A percentile compares a stretch with the other conserved stretches of the same genome.
Evolutionary conservation across 768 basidiomycete species (phyloP).

Genomic region (Cystobasidium onofrii): DNA sequence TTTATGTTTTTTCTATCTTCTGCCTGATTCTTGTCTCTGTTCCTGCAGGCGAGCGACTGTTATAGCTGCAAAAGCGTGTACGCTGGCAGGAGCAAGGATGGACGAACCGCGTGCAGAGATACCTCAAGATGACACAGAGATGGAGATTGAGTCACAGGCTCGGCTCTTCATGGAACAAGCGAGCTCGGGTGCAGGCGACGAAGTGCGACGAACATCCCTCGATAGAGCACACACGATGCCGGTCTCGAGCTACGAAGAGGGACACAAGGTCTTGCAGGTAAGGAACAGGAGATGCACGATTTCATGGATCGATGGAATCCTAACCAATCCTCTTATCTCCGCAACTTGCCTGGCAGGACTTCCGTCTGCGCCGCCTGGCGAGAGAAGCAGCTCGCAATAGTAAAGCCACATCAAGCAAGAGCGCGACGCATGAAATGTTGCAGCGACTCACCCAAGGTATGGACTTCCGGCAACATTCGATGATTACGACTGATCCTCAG

Average conservation of each 20-base stretch:
- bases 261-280: conserved; percentile 9
- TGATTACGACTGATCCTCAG: too few species aligned
- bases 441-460: neutral
- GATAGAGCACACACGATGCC: conserved; percentile 15
- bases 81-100: neutral
- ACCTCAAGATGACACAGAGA: neutral
- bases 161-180: neutral
- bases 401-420: neutral
- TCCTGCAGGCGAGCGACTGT: too few species aligned
- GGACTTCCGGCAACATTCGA: neutral
- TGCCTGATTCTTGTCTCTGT: neutral
- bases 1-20: neutral
- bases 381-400: conserved; percentile 6
- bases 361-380: conserved; percentile 17
- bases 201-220: conserved; percentile 3
- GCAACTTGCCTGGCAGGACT: conserved; percentile 1
- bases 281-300: too few species aligned
- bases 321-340: neutral
- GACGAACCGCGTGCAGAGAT: neutral
- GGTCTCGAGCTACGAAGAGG: neutral
- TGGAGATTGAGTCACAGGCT: neutral
- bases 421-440: neutral
- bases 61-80: too few species aligned
- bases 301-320: too few species aligned
- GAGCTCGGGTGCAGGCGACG: neutral